Evolutionary conservation across 75 land plant genomes (phyloP).

Genomic region (Adiantum capillusveneris): DNA sequence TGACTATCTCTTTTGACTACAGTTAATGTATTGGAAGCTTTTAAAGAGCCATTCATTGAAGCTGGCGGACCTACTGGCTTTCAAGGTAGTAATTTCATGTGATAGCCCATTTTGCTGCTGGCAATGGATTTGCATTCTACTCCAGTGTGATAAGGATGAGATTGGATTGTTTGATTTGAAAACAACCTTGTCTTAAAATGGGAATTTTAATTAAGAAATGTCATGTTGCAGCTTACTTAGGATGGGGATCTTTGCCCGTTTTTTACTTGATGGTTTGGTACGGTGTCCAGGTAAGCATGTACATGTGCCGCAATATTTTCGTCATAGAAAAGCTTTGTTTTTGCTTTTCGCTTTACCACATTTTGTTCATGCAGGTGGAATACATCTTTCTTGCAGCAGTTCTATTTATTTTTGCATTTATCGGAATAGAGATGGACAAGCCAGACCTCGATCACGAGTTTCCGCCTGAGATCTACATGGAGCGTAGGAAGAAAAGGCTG

Average conservation of each 20-base stretch:
- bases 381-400: constrained; percentile 13
- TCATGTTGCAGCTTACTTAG: background rate
- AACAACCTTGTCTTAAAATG: too few relatives aligned
- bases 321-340: too few relatives aligned
- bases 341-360: too few relatives aligned
- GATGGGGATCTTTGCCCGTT: background rate
- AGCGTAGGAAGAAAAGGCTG: constrained; percentile 4
- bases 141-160: too few relatives aligned
- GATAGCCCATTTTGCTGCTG: background rate
- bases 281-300: constrained; percentile 2
- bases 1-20: too few relatives aligned
- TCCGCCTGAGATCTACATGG: constrained; percentile 20
- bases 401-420: constrained; percentile 26
- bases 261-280: background rate
- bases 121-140: background rate
- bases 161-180: too few relatives aligned
- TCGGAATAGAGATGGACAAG: constrained; percentile 32
- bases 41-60: background rate
- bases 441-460: constrained; percentile 15
- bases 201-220: too few relatives aligned
- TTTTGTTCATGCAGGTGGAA: constrained; percentile 16
- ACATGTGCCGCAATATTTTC: too few relatives aligned
- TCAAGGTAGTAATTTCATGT: background rate
- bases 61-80: constrained; percentile 2
- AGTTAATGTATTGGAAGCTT: constrained; percentile 1